phyloP scores from a whole-genome alignment of 2,329 filamentous ascomycete species.

The Fusarium nelsonii region DNA sequence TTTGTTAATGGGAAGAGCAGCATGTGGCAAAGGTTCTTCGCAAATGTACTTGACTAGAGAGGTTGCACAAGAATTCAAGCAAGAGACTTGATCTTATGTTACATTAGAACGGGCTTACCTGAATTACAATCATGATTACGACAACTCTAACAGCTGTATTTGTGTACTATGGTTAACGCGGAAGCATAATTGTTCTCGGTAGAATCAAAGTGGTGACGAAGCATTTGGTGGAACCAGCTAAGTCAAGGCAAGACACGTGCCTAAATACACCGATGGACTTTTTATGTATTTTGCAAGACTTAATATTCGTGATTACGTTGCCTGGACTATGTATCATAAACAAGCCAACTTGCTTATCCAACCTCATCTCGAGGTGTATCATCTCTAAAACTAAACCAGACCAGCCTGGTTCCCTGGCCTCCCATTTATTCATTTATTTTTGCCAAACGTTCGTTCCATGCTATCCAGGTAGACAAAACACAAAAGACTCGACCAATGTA shows the following conservation, averaged over 20 bases:
- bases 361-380: conserved; percentile 33
- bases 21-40: conserved; percentile 15
- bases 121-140: conserved; percentile 15
- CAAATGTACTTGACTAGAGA: conserved; percentile 23
- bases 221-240: neutral
- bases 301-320: conserved; percentile 43
- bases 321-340: conserved; percentile 37
- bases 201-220: neutral
- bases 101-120: conserved; percentile 11
- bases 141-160: neutral
- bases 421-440: conserved; percentile 42
- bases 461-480: conserved; percentile 44
- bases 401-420: conserved; percentile 41
- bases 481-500: conserved; percentile 40
- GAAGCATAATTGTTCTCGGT: neutral
- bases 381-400: conserved; percentile 44
- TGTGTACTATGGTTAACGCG: neutral
- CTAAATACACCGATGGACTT: neutral
- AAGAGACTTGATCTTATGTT: conserved; percentile 12
- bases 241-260: conserved; percentile 10
- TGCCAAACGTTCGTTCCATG: conserved; percentile 38
- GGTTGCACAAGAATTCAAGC: conserved; percentile 16
- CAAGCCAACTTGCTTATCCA: conserved; percentile 34
- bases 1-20: conserved; percentile 12
- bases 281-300: conserved; percentile 21